Percentiles rank a stretch among this genome's conserved stretches.
phyloP scores from a whole-genome alignment of 73 alveolate species.

The Symbiodinium natans region DNA sequence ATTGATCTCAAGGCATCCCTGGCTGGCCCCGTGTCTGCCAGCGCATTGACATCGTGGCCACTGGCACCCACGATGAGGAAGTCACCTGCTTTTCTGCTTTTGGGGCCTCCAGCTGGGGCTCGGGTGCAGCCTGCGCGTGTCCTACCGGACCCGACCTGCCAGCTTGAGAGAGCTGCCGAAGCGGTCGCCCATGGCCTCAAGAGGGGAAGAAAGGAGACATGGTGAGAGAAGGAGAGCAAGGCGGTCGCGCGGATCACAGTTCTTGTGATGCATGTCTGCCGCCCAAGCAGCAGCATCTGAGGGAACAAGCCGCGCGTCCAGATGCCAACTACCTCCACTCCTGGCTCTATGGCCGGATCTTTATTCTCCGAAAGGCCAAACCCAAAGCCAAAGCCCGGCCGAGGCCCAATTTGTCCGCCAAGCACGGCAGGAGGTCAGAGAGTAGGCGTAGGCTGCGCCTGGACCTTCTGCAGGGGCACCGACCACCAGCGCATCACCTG shows the following conservation, averaged over 20 bases:
- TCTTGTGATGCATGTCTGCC: neutral
- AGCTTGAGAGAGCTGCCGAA: conserved; percentile 44
- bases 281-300: conserved; percentile 17
- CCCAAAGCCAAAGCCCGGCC: neutral
- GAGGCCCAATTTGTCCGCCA: neutral
- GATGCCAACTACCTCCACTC: conserved; percentile 8
- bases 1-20: neutral
- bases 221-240: neutral
- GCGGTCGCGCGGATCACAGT: neutral
- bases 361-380: neutral
- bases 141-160: neutral
- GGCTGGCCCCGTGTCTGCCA: conserved; percentile 52
- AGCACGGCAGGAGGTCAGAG: neutral
- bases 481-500: conserved; percentile 32
- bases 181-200: conserved; percentile 17
- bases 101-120: neutral
- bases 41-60: conserved; percentile 38
- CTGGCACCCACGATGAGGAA: conserved; percentile 52
- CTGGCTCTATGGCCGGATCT: too few relatives aligned
- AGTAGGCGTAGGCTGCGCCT: conserved; percentile 44
- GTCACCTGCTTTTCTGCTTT: neutral
- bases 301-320: conserved; percentile 33
- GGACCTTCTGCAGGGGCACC: conserved; percentile 77
- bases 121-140: neutral
- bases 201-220: neutral